These are phyloP conservation scores for Jamesozyma jinghongensis DNA, from an alignment of 805 yeast species.

Conservation along the genomic window DNA sequence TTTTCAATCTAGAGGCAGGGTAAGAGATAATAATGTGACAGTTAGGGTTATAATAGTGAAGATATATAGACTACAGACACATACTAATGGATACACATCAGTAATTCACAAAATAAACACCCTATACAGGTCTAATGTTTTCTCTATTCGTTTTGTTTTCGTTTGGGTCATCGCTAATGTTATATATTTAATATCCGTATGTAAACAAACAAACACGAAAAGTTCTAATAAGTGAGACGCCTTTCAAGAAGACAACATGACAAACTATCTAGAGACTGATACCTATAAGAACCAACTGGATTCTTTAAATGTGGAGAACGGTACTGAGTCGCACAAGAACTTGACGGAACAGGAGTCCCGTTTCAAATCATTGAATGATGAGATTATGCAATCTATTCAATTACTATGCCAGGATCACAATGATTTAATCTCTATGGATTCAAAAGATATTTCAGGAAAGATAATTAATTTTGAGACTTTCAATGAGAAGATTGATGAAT, in stretches of 20 bases:
- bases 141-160: too few species aligned
- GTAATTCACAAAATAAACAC: too few species aligned
- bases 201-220: not conserved
- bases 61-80: too few species aligned
- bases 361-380: slow-evolving; percentile 2
- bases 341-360: slow-evolving; percentile 1
- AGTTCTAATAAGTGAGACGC: not conserved
- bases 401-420: slow-evolving; percentile 1
- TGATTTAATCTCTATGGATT: not conserved
- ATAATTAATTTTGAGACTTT: slow-evolving; percentile 14
- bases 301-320: not conserved
- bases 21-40: too few species aligned
- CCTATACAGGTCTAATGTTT: too few species aligned
- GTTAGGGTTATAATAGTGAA: too few species aligned
- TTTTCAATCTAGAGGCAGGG: too few species aligned
- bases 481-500: slow-evolving; percentile 13
- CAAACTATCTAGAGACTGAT: slow-evolving; percentile 1
- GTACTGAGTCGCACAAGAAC: not conserved
- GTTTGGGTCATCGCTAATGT: too few species aligned
- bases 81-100: too few species aligned
- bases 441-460: not conserved
- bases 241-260: not conserved
- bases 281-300: slow-evolving; percentile 1
- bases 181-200: too few species aligned
- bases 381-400: slow-evolving; percentile 3